A percentile compares a stretch with the other conserved stretches of the same genome.
These are phyloP conservation scores for Trichoderma citrinoviride DNA, from an alignment of 2,329 filamentous ascomycete species.

Conservation along the genomic window DNA sequence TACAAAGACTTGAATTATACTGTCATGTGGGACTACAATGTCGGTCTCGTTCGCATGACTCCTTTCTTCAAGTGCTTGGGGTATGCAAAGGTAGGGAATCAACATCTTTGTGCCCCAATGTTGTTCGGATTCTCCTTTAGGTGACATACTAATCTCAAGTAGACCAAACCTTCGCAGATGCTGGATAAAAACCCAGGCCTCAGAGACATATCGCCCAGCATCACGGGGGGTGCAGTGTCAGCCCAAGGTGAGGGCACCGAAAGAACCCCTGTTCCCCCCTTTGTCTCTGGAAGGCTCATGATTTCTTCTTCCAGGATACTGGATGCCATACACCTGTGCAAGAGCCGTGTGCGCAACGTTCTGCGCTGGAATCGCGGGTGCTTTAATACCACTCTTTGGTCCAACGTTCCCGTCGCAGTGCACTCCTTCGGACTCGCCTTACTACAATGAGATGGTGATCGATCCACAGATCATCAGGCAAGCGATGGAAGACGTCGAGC, in stretches of 20 bases:
- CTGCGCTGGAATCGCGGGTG: conserved; percentile 78
- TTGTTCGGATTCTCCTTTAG: neutral
- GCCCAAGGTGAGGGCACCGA: conserved; percentile 68
- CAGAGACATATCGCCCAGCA: conserved; percentile 86
- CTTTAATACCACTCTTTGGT: conserved; percentile 88
- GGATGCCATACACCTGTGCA: conserved; percentile 89
- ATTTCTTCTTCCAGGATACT: conserved; percentile 66
- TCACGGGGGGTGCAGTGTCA: conserved; percentile 85
- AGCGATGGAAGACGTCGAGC: conserved; percentile 39
- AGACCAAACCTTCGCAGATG: conserved; percentile 90
- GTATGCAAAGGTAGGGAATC: conserved; percentile 70
- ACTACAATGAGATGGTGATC: conserved; percentile 67
- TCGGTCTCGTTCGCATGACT: conserved; percentile 89
- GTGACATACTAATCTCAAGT: conserved; percentile 10
- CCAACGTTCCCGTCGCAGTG: conserved; percentile 74
- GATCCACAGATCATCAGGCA: conserved; percentile 52
- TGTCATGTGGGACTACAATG: conserved; percentile 97
- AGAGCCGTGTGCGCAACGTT: conserved; percentile 86
- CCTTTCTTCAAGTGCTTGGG: conserved; percentile 90
- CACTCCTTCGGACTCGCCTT: conserved; percentile 58
- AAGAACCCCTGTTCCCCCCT: neutral
- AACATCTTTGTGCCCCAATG: conserved; percentile 22
- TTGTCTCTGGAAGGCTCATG: neutral
- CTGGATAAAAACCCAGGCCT: conserved; percentile 75
- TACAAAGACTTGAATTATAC: conserved; percentile 63